These are phyloP conservation scores for Zymoseptoria ardabiliae DNA, from an alignment of 2,329 filamentous ascomycete genomes.

Conservation along the genomic window DNA sequence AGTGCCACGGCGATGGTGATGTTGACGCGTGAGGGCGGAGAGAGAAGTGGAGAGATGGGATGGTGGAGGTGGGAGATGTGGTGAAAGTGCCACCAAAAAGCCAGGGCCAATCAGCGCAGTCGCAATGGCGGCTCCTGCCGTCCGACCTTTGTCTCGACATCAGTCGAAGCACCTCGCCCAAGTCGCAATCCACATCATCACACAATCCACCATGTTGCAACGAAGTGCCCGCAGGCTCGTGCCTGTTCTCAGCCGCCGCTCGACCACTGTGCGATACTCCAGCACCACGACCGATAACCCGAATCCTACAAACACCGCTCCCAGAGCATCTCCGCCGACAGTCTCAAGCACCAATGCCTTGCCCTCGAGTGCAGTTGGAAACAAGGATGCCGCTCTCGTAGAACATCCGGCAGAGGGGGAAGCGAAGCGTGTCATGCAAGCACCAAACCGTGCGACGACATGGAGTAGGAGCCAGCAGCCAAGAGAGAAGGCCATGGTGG, in stretches of 20 bases:
- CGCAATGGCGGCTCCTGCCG: neutral
- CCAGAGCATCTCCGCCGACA: conserved; percentile 31
- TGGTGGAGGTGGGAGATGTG: neutral
- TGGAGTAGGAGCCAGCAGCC: conserved; percentile 86
- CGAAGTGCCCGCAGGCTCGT: conserved; percentile 20
- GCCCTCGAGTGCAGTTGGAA: conserved; percentile 44
- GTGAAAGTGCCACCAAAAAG: neutral
- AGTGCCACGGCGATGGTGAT: no score
- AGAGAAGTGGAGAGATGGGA: neutral
- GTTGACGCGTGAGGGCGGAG: no score
- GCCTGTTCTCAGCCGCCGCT: conserved; percentile 17
- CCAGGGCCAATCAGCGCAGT: neutral
- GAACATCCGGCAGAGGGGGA: conserved; percentile 51
- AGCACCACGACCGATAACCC: conserved; percentile 34
- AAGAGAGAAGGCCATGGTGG: conserved; percentile 76
- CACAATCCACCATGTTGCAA: conserved; percentile 19
- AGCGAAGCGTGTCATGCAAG: conserved; percentile 58
- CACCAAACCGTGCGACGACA: conserved; percentile 71
- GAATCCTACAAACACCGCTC: conserved; percentile 58
- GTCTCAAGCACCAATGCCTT: conserved; percentile 56
- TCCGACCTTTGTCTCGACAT: neutral
- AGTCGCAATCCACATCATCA: neutral
- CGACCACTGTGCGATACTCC: conserved; percentile 9
- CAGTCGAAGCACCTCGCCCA: neutral
- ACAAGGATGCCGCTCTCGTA: conserved; percentile 47